phyloP scores from a whole-genome alignment of 2,329 filamentous ascomycete species.

The Penicillium sp. region DNA sequence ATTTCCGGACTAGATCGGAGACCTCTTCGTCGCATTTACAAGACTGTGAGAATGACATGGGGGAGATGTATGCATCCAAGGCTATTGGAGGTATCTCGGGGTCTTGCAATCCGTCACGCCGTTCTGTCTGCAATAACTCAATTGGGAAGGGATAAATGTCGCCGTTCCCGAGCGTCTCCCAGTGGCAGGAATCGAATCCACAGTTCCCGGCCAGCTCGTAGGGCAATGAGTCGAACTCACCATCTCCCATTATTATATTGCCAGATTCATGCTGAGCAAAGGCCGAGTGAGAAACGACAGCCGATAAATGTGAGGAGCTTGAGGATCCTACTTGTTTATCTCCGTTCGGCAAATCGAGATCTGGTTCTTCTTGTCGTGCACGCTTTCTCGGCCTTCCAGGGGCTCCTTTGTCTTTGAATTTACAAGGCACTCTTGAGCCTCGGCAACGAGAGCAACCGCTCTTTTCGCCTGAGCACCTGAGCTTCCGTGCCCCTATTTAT shows the following conservation, averaged over 20 bases:
- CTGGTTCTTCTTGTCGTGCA: constrained; percentile 11
- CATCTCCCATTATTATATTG: constrained; percentile 7
- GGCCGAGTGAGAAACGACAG: background rate
- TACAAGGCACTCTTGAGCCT: constrained; percentile 18
- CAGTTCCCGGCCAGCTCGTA: constrained; percentile 15
- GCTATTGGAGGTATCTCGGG: constrained; percentile 1
- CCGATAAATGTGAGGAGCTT: constrained; percentile 8
- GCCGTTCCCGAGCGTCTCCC: constrained; percentile 15
- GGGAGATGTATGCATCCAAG: constrained; percentile 10
- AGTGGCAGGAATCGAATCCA: constrained; percentile 15
- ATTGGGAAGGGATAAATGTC: constrained; percentile 13
- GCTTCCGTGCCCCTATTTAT: constrained; percentile 20
- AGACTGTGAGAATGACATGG: constrained; percentile 13
- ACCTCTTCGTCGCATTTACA: constrained; percentile 21
- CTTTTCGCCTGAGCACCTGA: constrained; percentile 25
- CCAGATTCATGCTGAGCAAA: background rate
- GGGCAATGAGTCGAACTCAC: constrained; percentile 13
- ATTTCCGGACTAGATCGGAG: constrained; percentile 14
- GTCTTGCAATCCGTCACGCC: background rate
- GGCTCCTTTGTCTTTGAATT: constrained; percentile 23
- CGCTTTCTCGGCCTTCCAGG: constrained; percentile 25
- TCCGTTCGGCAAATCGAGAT: background rate
- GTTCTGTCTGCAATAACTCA: constrained; percentile 10
- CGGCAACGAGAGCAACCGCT: constrained; percentile 23
- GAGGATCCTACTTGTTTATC: constrained; percentile 7